Percentiles rank a stretch among this genome's conserved stretches.
phyloP scores from a whole-genome alignment of 116 monocot species.

The Posidonia oceanica region DNA sequence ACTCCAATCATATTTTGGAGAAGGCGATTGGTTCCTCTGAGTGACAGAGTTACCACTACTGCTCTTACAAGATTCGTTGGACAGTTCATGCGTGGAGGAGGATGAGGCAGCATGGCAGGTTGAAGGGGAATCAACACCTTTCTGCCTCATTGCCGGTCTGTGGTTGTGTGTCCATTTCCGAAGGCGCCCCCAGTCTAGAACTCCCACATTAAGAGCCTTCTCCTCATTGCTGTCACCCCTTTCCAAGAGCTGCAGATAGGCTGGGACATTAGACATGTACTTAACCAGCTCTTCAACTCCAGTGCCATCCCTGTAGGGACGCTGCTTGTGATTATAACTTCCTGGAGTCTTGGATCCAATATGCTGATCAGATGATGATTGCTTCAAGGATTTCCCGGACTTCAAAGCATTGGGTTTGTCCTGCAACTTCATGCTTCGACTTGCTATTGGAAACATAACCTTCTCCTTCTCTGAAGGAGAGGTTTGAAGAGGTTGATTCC shows the following conservation, averaged over 20 bases:
- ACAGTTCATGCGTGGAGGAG: slow-evolving; percentile 18
- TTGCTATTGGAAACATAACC: slow-evolving; percentile 6
- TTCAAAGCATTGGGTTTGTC: slow-evolving; percentile 10
- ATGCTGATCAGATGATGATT: not conserved
- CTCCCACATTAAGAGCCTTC: slow-evolving; percentile 66
- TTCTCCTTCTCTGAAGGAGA: not conserved
- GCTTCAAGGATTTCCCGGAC: not conserved
- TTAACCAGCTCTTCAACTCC: slow-evolving; percentile 18
- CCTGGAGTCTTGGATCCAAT: not conserved
- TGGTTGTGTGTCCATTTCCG: slow-evolving; percentile 29
- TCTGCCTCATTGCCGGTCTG: slow-evolving; percentile 2
- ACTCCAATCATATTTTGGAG: not conserved
- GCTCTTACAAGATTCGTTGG: not conserved
- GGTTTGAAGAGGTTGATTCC: not conserved
- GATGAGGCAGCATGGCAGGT: slow-evolving; percentile 9
- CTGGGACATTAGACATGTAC: slow-evolving; percentile 22
- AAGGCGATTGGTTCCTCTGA: slow-evolving; percentile 1
- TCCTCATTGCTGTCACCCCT: slow-evolving; percentile 15
- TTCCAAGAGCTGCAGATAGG: slow-evolving; percentile 16
- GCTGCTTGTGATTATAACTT: slow-evolving; percentile 3
- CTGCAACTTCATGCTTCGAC: slow-evolving; percentile 3
- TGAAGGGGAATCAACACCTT: slow-evolving; percentile 13
- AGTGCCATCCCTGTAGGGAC: not conserved
- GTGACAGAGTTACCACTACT: not conserved
- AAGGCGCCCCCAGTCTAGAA: slow-evolving; percentile 56